A percentile compares a stretch with the other conserved stretches of the same genome.
These are phyloP conservation scores for Gloeophyllum trabeum DNA, from an alignment of 768 basidiomycete genomes.

Conservation along the genomic window DNA sequence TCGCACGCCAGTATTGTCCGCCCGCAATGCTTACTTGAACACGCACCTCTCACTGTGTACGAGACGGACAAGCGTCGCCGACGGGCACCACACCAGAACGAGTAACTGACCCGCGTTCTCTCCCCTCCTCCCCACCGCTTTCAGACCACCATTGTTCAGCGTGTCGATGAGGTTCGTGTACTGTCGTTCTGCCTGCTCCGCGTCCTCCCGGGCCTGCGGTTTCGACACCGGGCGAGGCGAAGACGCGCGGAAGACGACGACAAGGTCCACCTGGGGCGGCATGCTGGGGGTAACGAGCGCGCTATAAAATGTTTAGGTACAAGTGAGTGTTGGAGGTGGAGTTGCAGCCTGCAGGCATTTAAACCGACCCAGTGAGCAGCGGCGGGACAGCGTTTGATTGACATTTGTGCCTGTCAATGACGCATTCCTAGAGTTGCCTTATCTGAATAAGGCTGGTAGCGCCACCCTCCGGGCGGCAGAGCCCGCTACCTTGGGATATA, in stretches of 20 bases:
- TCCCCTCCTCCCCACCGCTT: conserved; percentile 68
- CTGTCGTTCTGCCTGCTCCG: conserved; percentile 54
- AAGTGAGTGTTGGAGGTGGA: too few relatives aligned
- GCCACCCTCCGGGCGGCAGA: too few relatives aligned
- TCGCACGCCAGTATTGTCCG: too few relatives aligned
- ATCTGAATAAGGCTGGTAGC: too few relatives aligned
- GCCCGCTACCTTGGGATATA: too few relatives aligned
- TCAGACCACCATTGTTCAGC: conserved; percentile 51
- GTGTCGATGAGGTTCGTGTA: conserved; percentile 53
- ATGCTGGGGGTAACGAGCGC: too few relatives aligned
- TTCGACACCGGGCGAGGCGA: conserved; percentile 44
- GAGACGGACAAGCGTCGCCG: conserved; percentile 47
- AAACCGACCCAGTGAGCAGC: too few relatives aligned
- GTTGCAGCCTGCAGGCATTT: too few relatives aligned
- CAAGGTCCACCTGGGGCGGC: conserved; percentile 58
- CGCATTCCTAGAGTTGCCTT: too few relatives aligned
- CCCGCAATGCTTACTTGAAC: neutral
- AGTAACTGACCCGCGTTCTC: conserved; percentile 66
- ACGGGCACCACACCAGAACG: conserved; percentile 64
- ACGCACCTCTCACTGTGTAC: conserved; percentile 68
- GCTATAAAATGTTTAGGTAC: too few relatives aligned
- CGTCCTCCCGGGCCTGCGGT: conserved; percentile 48
- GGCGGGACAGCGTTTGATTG: too few relatives aligned
- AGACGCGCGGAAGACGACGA: conserved; percentile 57
- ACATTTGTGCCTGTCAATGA: too few relatives aligned